A percentile compares a stretch with the other conserved stretches of the same genome.
Evolutionary conservation across 2,329 filamentous ascomycete genomes (phyloP).

Genomic region (Colletotrichum musae): DNA sequence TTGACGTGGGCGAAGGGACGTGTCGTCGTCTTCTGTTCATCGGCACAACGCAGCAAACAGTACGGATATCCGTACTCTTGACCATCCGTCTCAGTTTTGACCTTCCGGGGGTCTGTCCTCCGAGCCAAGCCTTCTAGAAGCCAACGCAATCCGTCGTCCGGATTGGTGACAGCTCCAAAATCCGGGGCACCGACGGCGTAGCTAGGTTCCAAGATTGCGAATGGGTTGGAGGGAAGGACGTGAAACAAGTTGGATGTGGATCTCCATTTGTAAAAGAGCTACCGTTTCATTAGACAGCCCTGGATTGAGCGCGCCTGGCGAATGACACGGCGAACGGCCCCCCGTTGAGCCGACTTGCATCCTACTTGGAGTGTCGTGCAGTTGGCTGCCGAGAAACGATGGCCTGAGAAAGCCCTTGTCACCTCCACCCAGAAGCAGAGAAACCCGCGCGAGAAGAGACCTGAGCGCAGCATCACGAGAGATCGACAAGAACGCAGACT

Average conservation of each 20-base stretch:
- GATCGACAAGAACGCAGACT: conserved; percentile 20
- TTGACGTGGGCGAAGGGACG: conserved; percentile 16
- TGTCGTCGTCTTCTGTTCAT: no score
- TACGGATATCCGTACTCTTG: background rate
- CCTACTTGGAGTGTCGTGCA: conserved; percentile 16
- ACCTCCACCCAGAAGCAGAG: background rate
- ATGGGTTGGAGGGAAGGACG: background rate
- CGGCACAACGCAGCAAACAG: background rate
- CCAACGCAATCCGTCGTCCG: conserved; percentile 13
- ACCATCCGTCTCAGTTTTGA: conserved; percentile 1
- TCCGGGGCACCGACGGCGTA: conserved; percentile 17
- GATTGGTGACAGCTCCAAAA: conserved; percentile 11
- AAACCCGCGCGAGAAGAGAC: conserved; percentile 14
- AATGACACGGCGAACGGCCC: conserved; percentile 1
- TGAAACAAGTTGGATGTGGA: conserved; percentile 2
- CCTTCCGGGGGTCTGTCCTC: conserved; percentile 7
- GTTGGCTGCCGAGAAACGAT: conserved; percentile 2
- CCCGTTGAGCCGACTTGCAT: conserved; percentile 9
- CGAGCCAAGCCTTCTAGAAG: conserved; percentile 32
- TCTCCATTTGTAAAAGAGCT: conserved; percentile 9
- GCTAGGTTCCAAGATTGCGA: background rate
- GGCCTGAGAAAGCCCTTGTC: conserved; percentile 7
- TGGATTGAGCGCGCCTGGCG: background rate
- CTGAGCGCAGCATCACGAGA: conserved; percentile 32
- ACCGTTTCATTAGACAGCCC: conserved; percentile 22